Base-by-base conservation (phyloP, 345 rosid genomes). In the Rhizophora mangle region DNA sequence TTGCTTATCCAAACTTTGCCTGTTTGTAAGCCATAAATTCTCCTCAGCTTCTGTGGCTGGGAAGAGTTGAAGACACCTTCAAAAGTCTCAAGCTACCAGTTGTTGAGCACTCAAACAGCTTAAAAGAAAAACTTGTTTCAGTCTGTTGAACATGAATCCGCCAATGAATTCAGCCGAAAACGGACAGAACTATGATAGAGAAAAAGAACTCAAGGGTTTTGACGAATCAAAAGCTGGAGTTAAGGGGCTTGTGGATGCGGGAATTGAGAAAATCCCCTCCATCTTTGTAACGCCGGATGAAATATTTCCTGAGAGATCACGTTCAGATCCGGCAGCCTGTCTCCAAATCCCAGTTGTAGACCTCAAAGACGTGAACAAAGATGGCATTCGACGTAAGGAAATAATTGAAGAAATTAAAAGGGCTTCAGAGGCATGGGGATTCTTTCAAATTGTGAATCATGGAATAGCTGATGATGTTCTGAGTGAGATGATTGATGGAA, bases 381-480 rank as follows among this genome's bases (percentile, higher is more conserved):
- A 46, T 13, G 19, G 34, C 2, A 39, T 2, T 13, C 11, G n/a
- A 36, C 72, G 56, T 1, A 59, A 60, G 5, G 19, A n/a, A n/a
- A 27, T 59, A 7, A 37, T 68, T 7, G 72, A 58, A 10, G 37
- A 43, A 29, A 46, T 68, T 11, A 3, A 46, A 19, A 22, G 46
- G 1, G 72, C 72, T 19, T 43, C 72, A 8, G 64, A 20, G 56
- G 43, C 55, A 11, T 39, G 72, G 64, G 72, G 64, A n/a, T 59
- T 68, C 64, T 68, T 68, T 30, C 70, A 59, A 66, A 24, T 71
- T 21, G 62, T 74, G 53, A 74, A 74, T 68, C 79, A 79, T 34
- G 76, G 72, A 22, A 67, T 79, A 22, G 51, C 68, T 0, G 62
- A 63, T 5, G 52, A 51, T 53, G 63, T 63, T 3, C 7, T 60